A percentile compares a stretch with the other conserved stretches of the same genome.
Conservation (phyloP, 805 yeast species). For the Sugiyamaella qingdaonensis region DNA sequence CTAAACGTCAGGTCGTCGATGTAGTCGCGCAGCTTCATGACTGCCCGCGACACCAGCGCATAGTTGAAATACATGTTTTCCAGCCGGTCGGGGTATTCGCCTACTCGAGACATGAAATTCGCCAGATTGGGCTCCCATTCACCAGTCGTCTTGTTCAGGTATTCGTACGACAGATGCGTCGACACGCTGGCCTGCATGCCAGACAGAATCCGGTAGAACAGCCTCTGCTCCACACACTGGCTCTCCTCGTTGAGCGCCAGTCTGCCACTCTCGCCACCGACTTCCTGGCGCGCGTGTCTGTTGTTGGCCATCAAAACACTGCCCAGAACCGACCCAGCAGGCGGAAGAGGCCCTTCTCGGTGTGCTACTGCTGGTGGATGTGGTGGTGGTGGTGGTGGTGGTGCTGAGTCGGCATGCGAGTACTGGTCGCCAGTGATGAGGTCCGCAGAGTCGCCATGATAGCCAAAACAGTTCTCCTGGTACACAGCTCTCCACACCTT, state of each 20-base stretch:
- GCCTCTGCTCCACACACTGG: slow-evolving; percentile 78
- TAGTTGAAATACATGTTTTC: slow-evolving; percentile 89
- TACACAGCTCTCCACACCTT: slow-evolving; percentile 93
- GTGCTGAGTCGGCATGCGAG: slow-evolving; percentile 1
- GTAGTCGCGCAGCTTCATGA: slow-evolving; percentile 59
- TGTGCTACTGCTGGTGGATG: not conserved
- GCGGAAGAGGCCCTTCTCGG: slow-evolving; percentile 2
- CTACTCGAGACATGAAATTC: slow-evolving; percentile 84
- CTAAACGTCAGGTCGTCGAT: slow-evolving; percentile 51
- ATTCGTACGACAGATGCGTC: slow-evolving; percentile 86
- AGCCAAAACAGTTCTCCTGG: slow-evolving; percentile 82
- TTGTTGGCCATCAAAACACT: slow-evolving; percentile 21
- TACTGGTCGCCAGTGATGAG: slow-evolving; percentile 2
- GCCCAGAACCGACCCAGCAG: slow-evolving; percentile 19
- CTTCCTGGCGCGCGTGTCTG: slow-evolving; percentile 25
- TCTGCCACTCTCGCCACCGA: slow-evolving; percentile 26
- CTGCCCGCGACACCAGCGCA: slow-evolving; percentile 77
- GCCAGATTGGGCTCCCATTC: slow-evolving; percentile 80
- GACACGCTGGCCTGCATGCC: slow-evolving; percentile 97
- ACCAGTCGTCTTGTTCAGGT: slow-evolving; percentile 63
- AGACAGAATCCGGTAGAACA: slow-evolving; percentile 79
- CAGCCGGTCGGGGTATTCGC: slow-evolving; percentile 81
- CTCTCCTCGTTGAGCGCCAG: slow-evolving; percentile 41
- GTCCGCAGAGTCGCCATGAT: slow-evolving; percentile 24
- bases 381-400: not conserved